These are phyloP conservation scores for Funneliformis mosseae DNA, from an alignment of 192 early-diverging fungal species.

Conservation along the genomic window DNA sequence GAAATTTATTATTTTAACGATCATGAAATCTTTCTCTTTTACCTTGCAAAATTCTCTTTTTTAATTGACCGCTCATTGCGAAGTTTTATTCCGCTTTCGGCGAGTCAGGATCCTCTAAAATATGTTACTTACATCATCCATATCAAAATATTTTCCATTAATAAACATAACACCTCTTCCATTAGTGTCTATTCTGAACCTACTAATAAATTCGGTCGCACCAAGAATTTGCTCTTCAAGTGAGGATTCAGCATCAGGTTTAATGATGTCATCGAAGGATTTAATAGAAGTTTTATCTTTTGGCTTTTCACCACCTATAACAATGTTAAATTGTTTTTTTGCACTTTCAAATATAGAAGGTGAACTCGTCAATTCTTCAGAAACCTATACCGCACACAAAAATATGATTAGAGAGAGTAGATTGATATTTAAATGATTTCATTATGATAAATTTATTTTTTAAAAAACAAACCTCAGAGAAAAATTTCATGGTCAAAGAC, in stretches of 20 bases:
- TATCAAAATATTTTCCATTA: constrained; percentile 76
- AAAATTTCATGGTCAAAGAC: constrained; percentile 38
- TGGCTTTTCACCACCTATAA: background rate
- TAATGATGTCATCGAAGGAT: constrained; percentile 15
- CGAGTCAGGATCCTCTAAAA: too few species aligned
- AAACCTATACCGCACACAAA: background rate
- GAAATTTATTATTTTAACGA: background rate
- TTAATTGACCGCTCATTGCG: too few species aligned
- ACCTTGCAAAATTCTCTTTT: too few species aligned
- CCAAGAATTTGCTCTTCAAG: constrained; percentile 9
- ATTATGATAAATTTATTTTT: too few species aligned
- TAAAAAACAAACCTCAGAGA: constrained; percentile 38
- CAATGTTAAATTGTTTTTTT: background rate
- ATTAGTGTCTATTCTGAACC: constrained; percentile 22
- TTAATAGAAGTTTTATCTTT: background rate
- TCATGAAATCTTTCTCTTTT: too few species aligned
- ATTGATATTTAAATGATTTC: background rate
- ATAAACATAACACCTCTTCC: constrained; percentile 65
- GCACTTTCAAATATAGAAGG: background rate
- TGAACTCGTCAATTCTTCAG: background rate
- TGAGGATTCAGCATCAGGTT: background rate
- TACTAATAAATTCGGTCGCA: background rate
- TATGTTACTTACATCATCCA: constrained; percentile 51
- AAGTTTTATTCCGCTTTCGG: too few species aligned
- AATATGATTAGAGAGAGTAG: background rate